Conservation (phyloP, 1,284 basidiomycete genomes). For the Austropuccinia psidii region DNA sequence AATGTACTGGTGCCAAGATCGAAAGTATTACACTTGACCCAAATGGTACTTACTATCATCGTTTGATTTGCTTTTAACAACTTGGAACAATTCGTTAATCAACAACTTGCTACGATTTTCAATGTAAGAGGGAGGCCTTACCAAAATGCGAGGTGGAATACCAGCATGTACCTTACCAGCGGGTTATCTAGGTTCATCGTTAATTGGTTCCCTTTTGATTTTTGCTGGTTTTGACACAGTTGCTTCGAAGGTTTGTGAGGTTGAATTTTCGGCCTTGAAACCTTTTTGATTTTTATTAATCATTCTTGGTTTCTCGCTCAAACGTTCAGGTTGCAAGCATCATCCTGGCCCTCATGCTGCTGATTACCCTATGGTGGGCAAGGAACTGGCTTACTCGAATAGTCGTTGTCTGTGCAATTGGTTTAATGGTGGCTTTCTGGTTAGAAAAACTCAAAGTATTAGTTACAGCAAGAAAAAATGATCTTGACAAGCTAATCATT, state of each 20-base stretch:
- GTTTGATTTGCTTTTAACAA: neutral
- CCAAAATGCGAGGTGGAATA: conserved; percentile 86
- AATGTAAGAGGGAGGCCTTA: conserved; percentile 66
- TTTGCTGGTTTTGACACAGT: conserved; percentile 85
- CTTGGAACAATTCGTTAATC: neutral
- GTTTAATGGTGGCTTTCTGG: conserved; percentile 27
- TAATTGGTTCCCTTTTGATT: conserved; percentile 83
- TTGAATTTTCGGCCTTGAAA: conserved; percentile 1
- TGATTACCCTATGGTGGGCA: conserved; percentile 35
- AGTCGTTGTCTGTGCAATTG: conserved; percentile 27
- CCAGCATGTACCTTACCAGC: conserved; percentile 69
- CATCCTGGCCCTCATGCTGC: conserved; percentile 3
- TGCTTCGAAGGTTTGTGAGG: conserved; percentile 75
- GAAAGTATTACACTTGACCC: conserved; percentile 66
- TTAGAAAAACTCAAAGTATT: neutral
- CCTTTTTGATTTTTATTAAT: conserved; percentile 51
- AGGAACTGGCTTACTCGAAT: conserved; percentile 23
- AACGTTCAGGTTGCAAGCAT: conserved; percentile 35
- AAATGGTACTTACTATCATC: conserved; percentile 13
- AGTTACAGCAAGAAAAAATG: neutral
- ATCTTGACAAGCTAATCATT: neutral
- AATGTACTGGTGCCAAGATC: conserved; percentile 83
- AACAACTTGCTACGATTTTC: conserved; percentile 42
- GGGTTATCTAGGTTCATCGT: conserved; percentile 81
- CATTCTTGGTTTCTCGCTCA: neutral